Percentiles rank a stretch among this genome's conserved stretches.
Evolutionary conservation across 2,329 filamentous ascomycete genomes (phyloP).

Genomic region (Aspergillus pseudotamarii): DNA sequence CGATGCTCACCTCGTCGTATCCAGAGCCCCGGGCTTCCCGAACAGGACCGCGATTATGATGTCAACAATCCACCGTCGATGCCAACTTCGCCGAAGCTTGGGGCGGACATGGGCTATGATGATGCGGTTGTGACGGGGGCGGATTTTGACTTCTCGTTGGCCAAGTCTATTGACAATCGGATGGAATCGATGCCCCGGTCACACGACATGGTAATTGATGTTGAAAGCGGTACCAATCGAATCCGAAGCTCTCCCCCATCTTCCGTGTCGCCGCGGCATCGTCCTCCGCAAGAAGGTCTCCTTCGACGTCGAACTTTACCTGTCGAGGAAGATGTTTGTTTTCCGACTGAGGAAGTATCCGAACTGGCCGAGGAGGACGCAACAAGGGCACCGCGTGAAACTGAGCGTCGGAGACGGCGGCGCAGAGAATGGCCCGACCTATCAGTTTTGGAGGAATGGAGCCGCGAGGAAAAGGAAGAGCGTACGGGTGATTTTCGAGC

Average conservation of each 20-base stretch:
- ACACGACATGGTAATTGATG: slow-evolving; percentile 49
- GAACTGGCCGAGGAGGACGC: slow-evolving; percentile 77
- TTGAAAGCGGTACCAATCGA: slow-evolving; percentile 37
- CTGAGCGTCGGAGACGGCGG: slow-evolving; percentile 58
- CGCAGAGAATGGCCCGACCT: slow-evolving; percentile 85
- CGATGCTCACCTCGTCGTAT: slow-evolving; percentile 31
- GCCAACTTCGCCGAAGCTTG: slow-evolving; percentile 59
- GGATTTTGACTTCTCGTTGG: slow-evolving; percentile 44
- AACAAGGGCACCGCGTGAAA: slow-evolving; percentile 51
- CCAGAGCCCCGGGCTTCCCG: slow-evolving; percentile 25
- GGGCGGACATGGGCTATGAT: slow-evolving; percentile 56
- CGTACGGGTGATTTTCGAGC: slow-evolving; percentile 79
- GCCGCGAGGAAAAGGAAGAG: slow-evolving; percentile 83
- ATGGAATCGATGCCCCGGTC: slow-evolving; percentile 31
- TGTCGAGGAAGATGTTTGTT: slow-evolving; percentile 88
- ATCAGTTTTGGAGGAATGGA: slow-evolving; percentile 83
- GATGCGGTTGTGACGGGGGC: slow-evolving; percentile 54
- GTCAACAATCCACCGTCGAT: slow-evolving; percentile 68
- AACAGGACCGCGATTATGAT: slow-evolving; percentile 53
- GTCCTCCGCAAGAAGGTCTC: slow-evolving; percentile 39
- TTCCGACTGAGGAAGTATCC: slow-evolving; percentile 76
- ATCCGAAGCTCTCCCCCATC: slow-evolving; percentile 30
- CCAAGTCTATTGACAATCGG: slow-evolving; percentile 40
- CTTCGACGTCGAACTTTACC: slow-evolving; percentile 61
- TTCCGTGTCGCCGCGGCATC: slow-evolving; percentile 38